Base-by-base conservation (phyloP, 371 early-diverging fungal species). In the Mucor irregularis region DNA sequence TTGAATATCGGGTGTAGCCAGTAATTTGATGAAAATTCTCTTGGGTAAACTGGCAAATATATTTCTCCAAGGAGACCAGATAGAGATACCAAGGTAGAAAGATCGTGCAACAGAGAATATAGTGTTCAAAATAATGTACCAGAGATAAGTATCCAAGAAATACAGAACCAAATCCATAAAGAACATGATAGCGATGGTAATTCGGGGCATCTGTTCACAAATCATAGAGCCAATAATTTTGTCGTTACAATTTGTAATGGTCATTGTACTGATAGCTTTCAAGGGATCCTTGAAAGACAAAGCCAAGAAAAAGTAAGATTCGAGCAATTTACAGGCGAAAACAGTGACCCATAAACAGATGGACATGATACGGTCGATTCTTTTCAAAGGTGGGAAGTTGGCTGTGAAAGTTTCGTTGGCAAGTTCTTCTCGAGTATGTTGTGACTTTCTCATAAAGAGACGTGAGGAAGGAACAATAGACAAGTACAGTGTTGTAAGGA, bases 101-200 rank as follows among this genome's bases (percentile, higher is more conserved):
- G 93, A 87, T 37, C 86, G 78, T 19, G 85, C 83, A 19, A 92
- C 90, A 0, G 91, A 91, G 53, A 92, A 90, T 26, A 89, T 64
- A 2, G 90, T 87, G 70, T 86, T 91, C 88, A 89, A 91, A 46
- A 92, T 88, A 37, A 92, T 90, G 63, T 92, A 95, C 94, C 95
- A 95, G 35, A 95, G 78, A 61, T 94, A 95, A 0, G 94, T 92
- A 54, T 94, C 94, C 65, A 94, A 70, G 73, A 94, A 93, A 71
- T 90, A 94, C 22, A 95, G 80, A 7, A 88, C 76, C 34, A 92
- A 57, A 50, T 91, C 87, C 56, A 91, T 82, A 46, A 90, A 64
- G 66, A 91, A 83, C 90, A 94, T 88, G 48, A 91, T 80, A 1
- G 80, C 66, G 24, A 94, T 80, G 0, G 92, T 89, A 42, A 93